Conservation (phyloP, 83 land plant genomes). For the Larix sibirica region DNA sequence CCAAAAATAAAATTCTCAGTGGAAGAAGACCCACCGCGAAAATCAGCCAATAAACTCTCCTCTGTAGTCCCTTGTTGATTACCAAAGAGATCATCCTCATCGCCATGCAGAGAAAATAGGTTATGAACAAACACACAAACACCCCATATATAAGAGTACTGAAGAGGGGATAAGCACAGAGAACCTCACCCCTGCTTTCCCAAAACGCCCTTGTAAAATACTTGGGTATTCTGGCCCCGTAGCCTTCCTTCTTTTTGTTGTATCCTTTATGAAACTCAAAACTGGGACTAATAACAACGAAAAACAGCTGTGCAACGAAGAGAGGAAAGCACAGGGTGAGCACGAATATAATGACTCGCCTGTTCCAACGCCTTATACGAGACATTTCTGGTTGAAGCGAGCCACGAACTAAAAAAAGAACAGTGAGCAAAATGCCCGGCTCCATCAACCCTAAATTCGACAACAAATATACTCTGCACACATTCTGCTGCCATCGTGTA, state of each 20-base stretch:
- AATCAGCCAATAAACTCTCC: conserved; percentile 73
- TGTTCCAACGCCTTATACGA: conserved; percentile 75
- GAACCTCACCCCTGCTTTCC: conserved; percentile 29
- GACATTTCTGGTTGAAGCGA: conserved; percentile 74
- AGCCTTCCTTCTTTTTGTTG: conserved; percentile 17
- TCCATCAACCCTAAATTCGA: conserved; percentile 89
- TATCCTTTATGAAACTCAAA: conserved; percentile 20
- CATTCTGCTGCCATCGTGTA: conserved; percentile 61
- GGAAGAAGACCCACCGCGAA: conserved; percentile 69
- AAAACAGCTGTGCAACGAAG: conserved; percentile 63
- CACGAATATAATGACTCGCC: conserved; percentile 49
- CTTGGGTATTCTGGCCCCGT: conserved; percentile 18
- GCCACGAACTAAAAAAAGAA: conserved; percentile 77
- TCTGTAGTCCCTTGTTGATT: conserved; percentile 75
- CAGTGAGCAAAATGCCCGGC: conserved; percentile 81
- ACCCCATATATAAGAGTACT: conserved; percentile 76
- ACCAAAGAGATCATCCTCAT: conserved; percentile 71
- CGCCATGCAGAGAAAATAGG: conserved; percentile 73
- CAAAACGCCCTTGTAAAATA: conserved; percentile 37
- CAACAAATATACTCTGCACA: conserved; percentile 78
- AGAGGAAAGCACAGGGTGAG: conserved; percentile 72
- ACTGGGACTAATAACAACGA: conserved; percentile 68
- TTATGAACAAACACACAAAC: conserved; percentile 51
- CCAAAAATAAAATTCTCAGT: conserved; percentile 70
- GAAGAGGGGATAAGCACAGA: conserved; percentile 83